These are phyloP conservation scores for Chionographis japonica DNA, from an alignment of 106 monocot species.

Conservation along the genomic window DNA sequence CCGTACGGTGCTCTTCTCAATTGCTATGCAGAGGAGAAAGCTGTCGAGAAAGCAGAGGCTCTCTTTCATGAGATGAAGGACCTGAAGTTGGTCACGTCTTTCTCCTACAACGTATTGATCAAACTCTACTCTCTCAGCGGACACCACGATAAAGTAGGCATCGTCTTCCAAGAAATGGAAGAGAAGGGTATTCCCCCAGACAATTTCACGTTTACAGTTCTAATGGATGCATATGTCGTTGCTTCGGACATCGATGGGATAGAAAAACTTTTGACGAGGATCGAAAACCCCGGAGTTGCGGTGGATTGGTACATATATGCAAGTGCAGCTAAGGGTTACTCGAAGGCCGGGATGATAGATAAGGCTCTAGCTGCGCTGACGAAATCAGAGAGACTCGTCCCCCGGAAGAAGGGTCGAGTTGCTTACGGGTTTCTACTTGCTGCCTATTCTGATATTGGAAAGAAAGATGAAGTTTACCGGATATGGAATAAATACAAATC, in stretches of 20 bases:
- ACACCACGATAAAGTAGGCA: constrained; percentile 6
- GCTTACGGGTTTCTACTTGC: constrained; percentile 29
- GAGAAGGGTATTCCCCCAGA: constrained; percentile 14
- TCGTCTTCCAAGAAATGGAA: constrained; percentile 13
- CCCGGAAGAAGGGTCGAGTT: constrained; percentile 6
- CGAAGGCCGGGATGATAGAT: constrained; percentile 16
- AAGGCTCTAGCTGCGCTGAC: constrained; percentile 20
- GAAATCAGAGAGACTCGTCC: constrained; percentile 25
- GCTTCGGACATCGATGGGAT: constrained; percentile 13
- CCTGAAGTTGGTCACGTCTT: constrained; percentile 3
- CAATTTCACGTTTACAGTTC: constrained; percentile 4
- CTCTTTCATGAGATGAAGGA: constrained; percentile 24
- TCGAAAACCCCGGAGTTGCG: background rate
- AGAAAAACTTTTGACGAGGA: constrained; percentile 14
- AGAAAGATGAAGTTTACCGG: constrained; percentile 20
- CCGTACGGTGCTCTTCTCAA: constrained; percentile 23
- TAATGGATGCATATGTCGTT: constrained; percentile 17
- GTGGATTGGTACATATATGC: constrained; percentile 15
- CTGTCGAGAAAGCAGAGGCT: constrained; percentile 27
- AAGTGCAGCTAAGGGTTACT: constrained; percentile 20
- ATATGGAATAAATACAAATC: constrained; percentile 29
- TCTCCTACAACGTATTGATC: constrained; percentile 17
- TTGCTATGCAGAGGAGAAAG: constrained; percentile 28
- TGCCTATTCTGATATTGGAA: constrained; percentile 25
- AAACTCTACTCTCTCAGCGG: constrained; percentile 19